Evolutionary conservation across 225 moss, liverwort and hornwort species (phyloP), one percentile per base, ranked within the genome.

Genomic region (Pleurozium schreberi): DNA sequence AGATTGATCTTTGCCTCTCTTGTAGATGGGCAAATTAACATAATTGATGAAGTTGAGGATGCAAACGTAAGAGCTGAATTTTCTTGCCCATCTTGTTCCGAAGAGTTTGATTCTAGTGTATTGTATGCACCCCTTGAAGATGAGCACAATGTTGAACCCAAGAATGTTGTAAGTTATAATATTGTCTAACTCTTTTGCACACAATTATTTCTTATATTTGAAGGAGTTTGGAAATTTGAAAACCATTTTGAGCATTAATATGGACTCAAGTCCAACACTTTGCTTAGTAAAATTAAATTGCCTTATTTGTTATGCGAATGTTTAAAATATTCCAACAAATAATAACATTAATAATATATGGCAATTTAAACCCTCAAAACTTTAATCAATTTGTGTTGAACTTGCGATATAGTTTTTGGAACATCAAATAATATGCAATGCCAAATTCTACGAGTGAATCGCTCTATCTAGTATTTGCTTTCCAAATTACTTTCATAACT

Each of bases 21-120:
- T 90, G 47, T 82, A 95, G 93, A 91, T 91, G 91, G 89, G 6
- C 91, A 89, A 84, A 90, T 88, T 40, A 87, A 63, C 43, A 81
- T n/a, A n/a, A n/a, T 84, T 57, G 43, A 91, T 38, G 60, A 90
- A 86, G 84, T 89, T 14, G 86, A 89, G 10, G 92, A 91, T 42
- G 79, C 66, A 57, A 84, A 88, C 2, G 9, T 86, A 60, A 88
- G 9, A 87, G 66, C 84, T 15, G 75, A 91, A 79, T 90, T 90
- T 45, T 85, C 87, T 3, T 95, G 92, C 18, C 95, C 93, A 34
- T 90, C 92, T 66, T 95, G 93, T 80, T 84, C 86, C 23, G 82
- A 90, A 84, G 92, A 90, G 3, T 91, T 92, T 75, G 93, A 93
- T 28, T 85, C 91, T 3, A 89, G 18, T 38, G 80, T 91, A 30